phyloP scores from a whole-genome alignment of 2,329 filamentous ascomycete species.

The Fusarium tanahbumbuense region DNA sequence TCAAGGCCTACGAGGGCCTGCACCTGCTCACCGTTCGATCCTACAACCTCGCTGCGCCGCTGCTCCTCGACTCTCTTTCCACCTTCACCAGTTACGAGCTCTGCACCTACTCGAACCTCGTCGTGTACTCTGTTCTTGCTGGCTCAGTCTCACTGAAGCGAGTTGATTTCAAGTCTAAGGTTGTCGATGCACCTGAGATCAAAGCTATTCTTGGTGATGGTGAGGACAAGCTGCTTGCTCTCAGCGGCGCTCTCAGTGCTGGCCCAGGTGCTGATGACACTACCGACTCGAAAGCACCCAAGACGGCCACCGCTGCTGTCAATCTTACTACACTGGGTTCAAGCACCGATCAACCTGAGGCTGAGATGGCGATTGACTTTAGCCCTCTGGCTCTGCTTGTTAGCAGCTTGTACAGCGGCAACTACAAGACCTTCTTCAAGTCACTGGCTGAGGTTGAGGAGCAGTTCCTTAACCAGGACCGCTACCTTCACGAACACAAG shows the following conservation, averaged over 20 bases:
- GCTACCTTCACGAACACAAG: constrained; percentile 95
- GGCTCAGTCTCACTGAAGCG: constrained; percentile 95
- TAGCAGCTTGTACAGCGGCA: constrained; percentile 89
- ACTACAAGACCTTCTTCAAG: constrained; percentile 94
- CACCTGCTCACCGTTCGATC: constrained; percentile 93
- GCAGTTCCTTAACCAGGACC: constrained; percentile 91
- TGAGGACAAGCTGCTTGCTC: constrained; percentile 86
- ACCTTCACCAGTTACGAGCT: constrained; percentile 99
- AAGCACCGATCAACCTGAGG: constrained; percentile 77
- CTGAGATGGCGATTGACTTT: constrained; percentile 88
- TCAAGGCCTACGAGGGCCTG: constrained; percentile 98
- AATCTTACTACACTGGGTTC: constrained; percentile 88
- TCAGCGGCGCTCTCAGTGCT: constrained; percentile 83
- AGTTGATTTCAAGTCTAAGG: constrained; percentile 98
- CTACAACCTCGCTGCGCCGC: constrained; percentile 87
- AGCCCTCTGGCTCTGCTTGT: constrained; percentile 88
- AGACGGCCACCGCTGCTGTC: constrained; percentile 73
- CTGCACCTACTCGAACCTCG: constrained; percentile 94
- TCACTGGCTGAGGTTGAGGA: constrained; percentile 91
- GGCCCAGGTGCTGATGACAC: constrained; percentile 85
- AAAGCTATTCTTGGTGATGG: constrained; percentile 93
- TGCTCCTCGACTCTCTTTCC: constrained; percentile 95
- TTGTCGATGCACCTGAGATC: constrained; percentile 98
- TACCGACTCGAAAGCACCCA: constrained; percentile 69
- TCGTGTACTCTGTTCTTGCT: constrained; percentile 94